Conservation (phyloP, 2,329 filamentous ascomycete species). For the Ophiostoma fasciatum region DNA sequence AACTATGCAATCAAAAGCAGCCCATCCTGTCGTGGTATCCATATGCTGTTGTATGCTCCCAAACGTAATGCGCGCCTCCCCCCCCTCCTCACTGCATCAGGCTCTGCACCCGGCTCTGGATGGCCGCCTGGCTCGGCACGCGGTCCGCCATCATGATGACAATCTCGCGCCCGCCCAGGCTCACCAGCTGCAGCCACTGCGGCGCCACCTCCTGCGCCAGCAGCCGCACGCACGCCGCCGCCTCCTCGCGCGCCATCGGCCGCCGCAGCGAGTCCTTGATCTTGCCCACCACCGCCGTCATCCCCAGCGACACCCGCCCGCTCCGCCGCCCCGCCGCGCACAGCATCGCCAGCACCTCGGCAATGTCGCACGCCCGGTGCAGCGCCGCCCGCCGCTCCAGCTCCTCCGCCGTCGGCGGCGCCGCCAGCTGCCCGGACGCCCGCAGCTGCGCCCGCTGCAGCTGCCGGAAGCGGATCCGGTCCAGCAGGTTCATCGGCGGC, state of each 20-base stretch:
- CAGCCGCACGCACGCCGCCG: constrained; percentile 31
- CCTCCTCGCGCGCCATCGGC: constrained; percentile 39
- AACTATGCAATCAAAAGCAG: no score
- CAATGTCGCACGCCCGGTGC: constrained; percentile 53
- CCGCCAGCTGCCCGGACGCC: constrained; percentile 24
- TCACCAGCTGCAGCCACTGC: constrained; percentile 38
- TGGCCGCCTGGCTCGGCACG: constrained; percentile 19
- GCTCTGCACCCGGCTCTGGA: constrained; percentile 18
- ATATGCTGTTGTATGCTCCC: no score
- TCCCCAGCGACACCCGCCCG: constrained; percentile 47
- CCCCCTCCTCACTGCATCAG: constrained; percentile 1
- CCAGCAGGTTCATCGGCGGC: constrained; percentile 50
- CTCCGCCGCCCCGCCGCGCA: constrained; percentile 40
- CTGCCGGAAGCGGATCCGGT: constrained; percentile 62
- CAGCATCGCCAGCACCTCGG: constrained; percentile 52
- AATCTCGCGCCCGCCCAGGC: constrained; percentile 38
- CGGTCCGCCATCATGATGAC: constrained; percentile 36
- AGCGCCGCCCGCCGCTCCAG: constrained; percentile 48
- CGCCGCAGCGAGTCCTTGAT: constrained; percentile 51
- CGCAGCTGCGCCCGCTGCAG: constrained; percentile 28
- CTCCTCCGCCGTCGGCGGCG: constrained; percentile 30
- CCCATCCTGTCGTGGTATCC: not conserved
- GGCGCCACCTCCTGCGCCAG: constrained; percentile 40
- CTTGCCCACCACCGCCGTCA: constrained; percentile 47
- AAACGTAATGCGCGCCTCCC: not conserved